A percentile compares a stretch with the other conserved stretches of the same genome.
phyloP scores from a whole-genome alignment of 2,329 filamentous ascomycete genomes.

The Sclerotinia minor region DNA sequence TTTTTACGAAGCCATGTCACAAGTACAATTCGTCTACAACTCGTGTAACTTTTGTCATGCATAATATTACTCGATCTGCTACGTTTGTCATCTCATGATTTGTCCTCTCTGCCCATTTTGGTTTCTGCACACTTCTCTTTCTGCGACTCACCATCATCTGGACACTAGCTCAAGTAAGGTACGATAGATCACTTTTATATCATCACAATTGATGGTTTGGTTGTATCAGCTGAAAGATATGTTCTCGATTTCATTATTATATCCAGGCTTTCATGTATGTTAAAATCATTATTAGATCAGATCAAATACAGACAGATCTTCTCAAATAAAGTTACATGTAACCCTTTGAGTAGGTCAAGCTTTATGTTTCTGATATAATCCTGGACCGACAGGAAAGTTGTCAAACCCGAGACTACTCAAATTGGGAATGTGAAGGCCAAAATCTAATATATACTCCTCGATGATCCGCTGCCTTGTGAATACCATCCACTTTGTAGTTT shows the following conservation, averaged over 20 bases:
- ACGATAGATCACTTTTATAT: background rate
- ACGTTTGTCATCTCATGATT: background rate
- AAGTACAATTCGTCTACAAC: background rate
- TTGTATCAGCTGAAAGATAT: background rate
- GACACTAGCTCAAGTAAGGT: background rate
- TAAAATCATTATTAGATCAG: background rate
- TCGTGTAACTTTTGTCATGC: background rate
- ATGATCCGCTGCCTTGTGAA: background rate
- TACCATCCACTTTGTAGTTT: background rate
- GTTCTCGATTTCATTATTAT: background rate
- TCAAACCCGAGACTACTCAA: background rate
- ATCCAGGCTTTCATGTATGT: background rate
- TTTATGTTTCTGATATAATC: background rate
- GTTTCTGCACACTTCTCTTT: background rate
- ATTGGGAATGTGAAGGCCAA: conserved; percentile 1
- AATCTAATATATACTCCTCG: conserved; percentile 6
- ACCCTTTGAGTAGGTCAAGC: background rate
- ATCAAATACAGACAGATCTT: background rate
- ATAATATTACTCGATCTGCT: background rate
- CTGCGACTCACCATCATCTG: too few relatives aligned
- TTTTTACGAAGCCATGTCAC: background rate
- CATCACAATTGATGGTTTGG: background rate
- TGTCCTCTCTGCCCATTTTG: background rate
- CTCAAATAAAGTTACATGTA: background rate
- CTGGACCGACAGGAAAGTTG: conserved; percentile 17